These are phyloP conservation scores for Xylaria venustula DNA, from an alignment of 495 filamentous ascomycete genomes.

Conservation along the genomic window DNA sequence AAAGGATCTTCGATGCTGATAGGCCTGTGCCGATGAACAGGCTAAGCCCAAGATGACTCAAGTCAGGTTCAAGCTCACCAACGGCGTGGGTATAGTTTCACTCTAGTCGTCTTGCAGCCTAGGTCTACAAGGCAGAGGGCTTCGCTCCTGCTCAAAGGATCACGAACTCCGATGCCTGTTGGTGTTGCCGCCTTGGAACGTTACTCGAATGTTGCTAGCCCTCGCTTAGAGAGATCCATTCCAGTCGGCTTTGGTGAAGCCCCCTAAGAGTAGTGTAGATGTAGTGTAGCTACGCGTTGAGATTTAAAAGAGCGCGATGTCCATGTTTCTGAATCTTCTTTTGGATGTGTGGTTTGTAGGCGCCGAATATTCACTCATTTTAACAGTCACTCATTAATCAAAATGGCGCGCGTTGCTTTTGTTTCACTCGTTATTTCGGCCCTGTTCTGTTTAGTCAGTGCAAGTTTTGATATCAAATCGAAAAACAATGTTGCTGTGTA, in stretches of 20 bases:
- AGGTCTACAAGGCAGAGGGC: not conserved
- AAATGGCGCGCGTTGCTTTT: conserved; percentile 9
- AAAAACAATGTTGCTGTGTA: conserved; percentile 53
- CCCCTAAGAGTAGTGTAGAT: no score
- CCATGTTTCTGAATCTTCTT: not conserved
- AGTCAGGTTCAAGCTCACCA: not conserved
- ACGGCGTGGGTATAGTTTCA: conserved; percentile 7
- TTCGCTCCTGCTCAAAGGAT: not conserved
- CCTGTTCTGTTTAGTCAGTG: conserved; percentile 3
- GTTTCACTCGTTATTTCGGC: not conserved
- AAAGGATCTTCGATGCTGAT: not conserved
- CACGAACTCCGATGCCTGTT: not conserved
- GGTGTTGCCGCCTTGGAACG: not conserved
- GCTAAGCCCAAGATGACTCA: not conserved
- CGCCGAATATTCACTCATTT: not conserved
- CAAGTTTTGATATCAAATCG: conserved; percentile 17
- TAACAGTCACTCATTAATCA: conserved; percentile 5
- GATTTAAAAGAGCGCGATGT: conserved; percentile 1
- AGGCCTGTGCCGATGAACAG: no score
- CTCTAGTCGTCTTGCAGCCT: not conserved
- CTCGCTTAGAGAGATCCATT: not conserved
- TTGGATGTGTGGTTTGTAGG: not conserved
- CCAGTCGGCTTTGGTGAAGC: no score
- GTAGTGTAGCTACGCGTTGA: no score
- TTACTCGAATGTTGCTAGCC: not conserved